Evolutionary conservation across 108 stramenopile genomes (phyloP).

Genomic region (Hondaea fermentalgiana): DNA sequence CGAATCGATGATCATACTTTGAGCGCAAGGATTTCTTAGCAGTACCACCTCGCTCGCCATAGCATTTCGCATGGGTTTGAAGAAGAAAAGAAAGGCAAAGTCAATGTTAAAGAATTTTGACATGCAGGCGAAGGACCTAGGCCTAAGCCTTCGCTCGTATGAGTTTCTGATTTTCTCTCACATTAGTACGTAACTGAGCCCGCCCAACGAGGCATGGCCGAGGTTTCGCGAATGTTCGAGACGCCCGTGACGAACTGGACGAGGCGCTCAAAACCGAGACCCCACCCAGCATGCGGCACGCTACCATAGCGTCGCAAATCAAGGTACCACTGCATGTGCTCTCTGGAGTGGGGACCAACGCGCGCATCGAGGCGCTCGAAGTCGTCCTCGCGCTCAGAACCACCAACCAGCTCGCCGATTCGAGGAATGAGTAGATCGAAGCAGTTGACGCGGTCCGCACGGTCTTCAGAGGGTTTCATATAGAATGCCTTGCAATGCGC

Average conservation of each 20-base stretch:
- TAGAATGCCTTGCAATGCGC: constrained; percentile 96
- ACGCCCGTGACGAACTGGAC: constrained; percentile 92
- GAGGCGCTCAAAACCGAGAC: constrained; percentile 96
- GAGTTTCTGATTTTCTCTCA: too few species aligned
- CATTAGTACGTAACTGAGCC: constrained; percentile 43
- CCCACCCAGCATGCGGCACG: constrained; percentile 97
- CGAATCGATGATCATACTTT: background rate
- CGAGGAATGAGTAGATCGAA: constrained; percentile 98
- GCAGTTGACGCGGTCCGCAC: constrained; percentile 89
- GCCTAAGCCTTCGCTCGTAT: too few species aligned
- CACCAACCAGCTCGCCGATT: constrained; percentile 96
- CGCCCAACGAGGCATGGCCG: constrained; percentile 91
- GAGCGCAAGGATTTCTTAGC: too few species aligned
- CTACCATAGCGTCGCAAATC: constrained; percentile 81
- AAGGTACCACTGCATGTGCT: constrained; percentile 69
- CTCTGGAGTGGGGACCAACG: background rate
- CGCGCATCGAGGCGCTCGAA: constrained; percentile 35
- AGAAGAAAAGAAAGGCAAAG: too few species aligned
- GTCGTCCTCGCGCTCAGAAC: constrained; percentile 80
- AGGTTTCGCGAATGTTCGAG: constrained; percentile 96
- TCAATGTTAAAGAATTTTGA: too few species aligned
- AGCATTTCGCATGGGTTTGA: too few species aligned
- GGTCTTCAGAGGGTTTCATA: constrained; percentile 94
- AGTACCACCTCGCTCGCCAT: too few species aligned
- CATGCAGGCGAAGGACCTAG: too few species aligned